Evolutionary conservation across 345 rosid genomes (phyloP), one percentile per base, ranked within the genome.

Genomic region (Eucalyptus lansdowneana): DNA sequence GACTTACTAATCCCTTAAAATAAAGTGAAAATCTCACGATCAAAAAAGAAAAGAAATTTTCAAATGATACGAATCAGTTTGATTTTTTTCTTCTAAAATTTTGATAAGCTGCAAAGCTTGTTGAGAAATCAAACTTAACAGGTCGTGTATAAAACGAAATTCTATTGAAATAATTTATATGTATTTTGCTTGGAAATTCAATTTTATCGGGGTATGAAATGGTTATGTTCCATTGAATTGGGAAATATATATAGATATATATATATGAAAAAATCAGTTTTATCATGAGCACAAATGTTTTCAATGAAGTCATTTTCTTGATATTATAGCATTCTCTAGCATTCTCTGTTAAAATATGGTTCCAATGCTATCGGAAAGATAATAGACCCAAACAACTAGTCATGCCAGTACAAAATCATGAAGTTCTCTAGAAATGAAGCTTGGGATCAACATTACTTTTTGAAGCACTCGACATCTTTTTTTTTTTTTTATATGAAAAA

Each of bases 1-100:
- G 4, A 21, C 27, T 37, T 1, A 19, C 9, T 3, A 0, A 11
- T 76, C 3, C 5, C 8, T 0, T 3, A 9, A 1, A 9, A 9
- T 17, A 34, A 5, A 17, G 40, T 1, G 13, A 56, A 56, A 56
- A 56, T 22, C 3, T 24, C 6, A 5, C 0, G 0, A 56, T 1
- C 6, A 24, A 56, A 56, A 62, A 69, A 5, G 4, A 17, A 69
- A 9, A 11, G 2, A 2, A 34, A 76, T 37, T 76, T 37, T 76
- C 27, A 37, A 40, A 40, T 37, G 45, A 7, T 21, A 37, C 5
- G 1, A 72, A 76, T 40, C 0, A 21, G 2, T 76, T 17, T 72
- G 45, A 72, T 3, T 34, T 72, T 16, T 72, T 72, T 37, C 21
- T 8, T 11, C 14, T 76, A 1, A 69, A 76, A 22, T 76, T 76